Evolutionary conservation across 2,329 filamentous ascomycete species (phyloP).

Genomic region (Acarospora socialis): DNA sequence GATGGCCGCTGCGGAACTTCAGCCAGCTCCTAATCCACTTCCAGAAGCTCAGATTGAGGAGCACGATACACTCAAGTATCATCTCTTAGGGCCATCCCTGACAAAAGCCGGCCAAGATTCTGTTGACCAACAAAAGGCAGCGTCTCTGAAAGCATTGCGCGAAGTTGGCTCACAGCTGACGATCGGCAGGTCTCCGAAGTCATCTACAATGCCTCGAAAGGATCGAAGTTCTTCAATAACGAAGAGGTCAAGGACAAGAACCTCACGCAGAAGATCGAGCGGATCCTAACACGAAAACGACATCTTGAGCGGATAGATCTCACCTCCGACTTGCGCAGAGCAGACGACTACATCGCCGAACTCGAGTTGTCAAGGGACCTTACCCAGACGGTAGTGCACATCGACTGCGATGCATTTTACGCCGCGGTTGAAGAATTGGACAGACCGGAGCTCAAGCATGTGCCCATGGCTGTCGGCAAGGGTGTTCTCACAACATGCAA

Average conservation of each 20-base stretch:
- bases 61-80: slow-evolving; percentile 69
- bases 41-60: slow-evolving; percentile 63
- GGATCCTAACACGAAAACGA: slow-evolving; percentile 60
- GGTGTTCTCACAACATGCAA: slow-evolving; percentile 63
- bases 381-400: slow-evolving; percentile 71
- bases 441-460: slow-evolving; percentile 65
- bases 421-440: slow-evolving; percentile 82
- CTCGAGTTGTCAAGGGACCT: slow-evolving; percentile 69
- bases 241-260: slow-evolving; percentile 71
- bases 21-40: slow-evolving; percentile 62
- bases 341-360: slow-evolving; percentile 67
- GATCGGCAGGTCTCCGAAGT: slow-evolving; percentile 64
- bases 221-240: slow-evolving; percentile 89
- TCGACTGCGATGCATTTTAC: slow-evolving; percentile 97
- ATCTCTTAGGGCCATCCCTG: slow-evolving; percentile 74
- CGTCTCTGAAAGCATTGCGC: background rate
- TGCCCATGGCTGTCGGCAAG: slow-evolving; percentile 83
- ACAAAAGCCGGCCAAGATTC: slow-evolving; percentile 87
- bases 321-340: slow-evolving; percentile 54
- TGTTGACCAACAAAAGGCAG: slow-evolving; percentile 78
- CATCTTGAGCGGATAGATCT: slow-evolving; percentile 65
- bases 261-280: slow-evolving; percentile 73
- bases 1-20: too few relatives aligned
- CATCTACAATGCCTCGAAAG: slow-evolving; percentile 93
- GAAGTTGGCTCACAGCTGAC: slow-evolving; percentile 2